These are phyloP conservation scores for Gyromitra esculenta DNA, from an alignment of 2,329 filamentous ascomycete genomes.

Conservation along the genomic window DNA sequence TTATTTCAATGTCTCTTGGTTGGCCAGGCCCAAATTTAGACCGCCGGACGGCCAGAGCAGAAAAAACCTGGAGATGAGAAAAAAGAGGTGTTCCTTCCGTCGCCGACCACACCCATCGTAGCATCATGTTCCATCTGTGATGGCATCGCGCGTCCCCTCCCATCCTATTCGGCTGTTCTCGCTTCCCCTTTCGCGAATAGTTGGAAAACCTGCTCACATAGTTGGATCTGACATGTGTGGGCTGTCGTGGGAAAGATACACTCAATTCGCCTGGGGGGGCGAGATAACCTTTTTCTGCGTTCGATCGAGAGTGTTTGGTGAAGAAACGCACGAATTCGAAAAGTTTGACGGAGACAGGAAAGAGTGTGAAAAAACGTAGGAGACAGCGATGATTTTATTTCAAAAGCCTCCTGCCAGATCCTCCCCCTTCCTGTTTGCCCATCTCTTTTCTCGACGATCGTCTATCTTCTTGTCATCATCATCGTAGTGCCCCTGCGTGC, in stretches of 20 bases:
- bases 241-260: slow-evolving; percentile 18
- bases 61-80: slow-evolving; percentile 51
- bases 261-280: slow-evolving; percentile 12
- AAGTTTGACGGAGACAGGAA: slow-evolving; percentile 20
- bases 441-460: slow-evolving; percentile 35
- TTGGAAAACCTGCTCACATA: slow-evolving; percentile 49
- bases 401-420: slow-evolving; percentile 23
- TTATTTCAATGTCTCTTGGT: slow-evolving; percentile 50
- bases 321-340: slow-evolving; percentile 28
- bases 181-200: slow-evolving; percentile 46
- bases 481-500: slow-evolving; percentile 36
- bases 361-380: slow-evolving; percentile 23
- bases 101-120: slow-evolving; percentile 50
- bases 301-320: slow-evolving; percentile 17
- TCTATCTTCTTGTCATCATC: slow-evolving; percentile 37
- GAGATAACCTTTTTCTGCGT: slow-evolving; percentile 26
- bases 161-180: slow-evolving; percentile 48
- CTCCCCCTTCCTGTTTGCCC: slow-evolving; percentile 32
- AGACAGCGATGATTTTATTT: slow-evolving; percentile 46
- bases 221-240: slow-evolving; percentile 40
- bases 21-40: slow-evolving; percentile 52
- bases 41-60: slow-evolving; percentile 37
- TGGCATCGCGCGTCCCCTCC: slow-evolving; percentile 50
- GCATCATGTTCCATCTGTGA: slow-evolving; percentile 52
- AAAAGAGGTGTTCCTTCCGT: slow-evolving; percentile 46